These are phyloP conservation scores for Geranium rotundifolium DNA, from an alignment of 345 rosid species.

Conservation along the genomic window DNA sequence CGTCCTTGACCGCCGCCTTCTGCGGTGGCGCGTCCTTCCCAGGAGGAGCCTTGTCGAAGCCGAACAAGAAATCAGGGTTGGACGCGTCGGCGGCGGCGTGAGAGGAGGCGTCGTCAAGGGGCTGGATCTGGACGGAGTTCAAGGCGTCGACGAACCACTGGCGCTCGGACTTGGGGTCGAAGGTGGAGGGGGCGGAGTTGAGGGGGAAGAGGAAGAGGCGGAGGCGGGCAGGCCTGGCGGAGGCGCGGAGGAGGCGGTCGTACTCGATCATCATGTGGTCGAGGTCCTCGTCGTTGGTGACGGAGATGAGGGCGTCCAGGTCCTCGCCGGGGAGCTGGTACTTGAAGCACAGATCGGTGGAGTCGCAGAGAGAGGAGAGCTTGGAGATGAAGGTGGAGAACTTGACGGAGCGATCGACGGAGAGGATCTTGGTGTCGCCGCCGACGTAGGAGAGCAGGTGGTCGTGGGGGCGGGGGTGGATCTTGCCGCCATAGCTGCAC, in stretches of 20 bases:
- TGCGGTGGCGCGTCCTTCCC: slow-evolving; percentile 7
- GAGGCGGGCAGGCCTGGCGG: slow-evolving; percentile 36
- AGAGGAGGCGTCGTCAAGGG: slow-evolving; percentile 26
- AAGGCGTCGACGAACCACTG: slow-evolving; percentile 54
- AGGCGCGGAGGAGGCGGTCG: slow-evolving; percentile 34
- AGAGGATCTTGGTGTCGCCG: slow-evolving; percentile 55
- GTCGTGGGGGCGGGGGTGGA: slow-evolving; percentile 52
- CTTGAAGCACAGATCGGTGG: slow-evolving; percentile 30
- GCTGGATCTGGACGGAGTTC: slow-evolving; percentile 33
- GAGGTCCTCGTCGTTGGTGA: slow-evolving; percentile 59
- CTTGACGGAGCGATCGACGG: slow-evolving; percentile 38
- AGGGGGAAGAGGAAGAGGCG: slow-evolving; percentile 39
- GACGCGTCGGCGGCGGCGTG: slow-evolving; percentile 9
- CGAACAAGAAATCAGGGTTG: slow-evolving; percentile 39
- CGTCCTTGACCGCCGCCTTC: slow-evolving; percentile 17
- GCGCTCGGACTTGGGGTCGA: slow-evolving; percentile 29
- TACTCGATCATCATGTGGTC: slow-evolving; percentile 57
- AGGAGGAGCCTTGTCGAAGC: slow-evolving; percentile 29
- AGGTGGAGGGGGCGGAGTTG: slow-evolving; percentile 8
- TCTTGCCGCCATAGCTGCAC: slow-evolving; percentile 65
- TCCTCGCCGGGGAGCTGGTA: slow-evolving; percentile 66
- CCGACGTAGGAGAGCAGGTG: slow-evolving; percentile 44
- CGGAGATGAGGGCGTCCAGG: too few relatives aligned
- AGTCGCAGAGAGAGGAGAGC: slow-evolving; percentile 28
- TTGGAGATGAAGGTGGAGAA: slow-evolving; percentile 25